These are phyloP conservation scores for Trichoderma cornu-damae DNA, from an alignment of 2,329 filamentous ascomycete species.

Conservation along the genomic window DNA sequence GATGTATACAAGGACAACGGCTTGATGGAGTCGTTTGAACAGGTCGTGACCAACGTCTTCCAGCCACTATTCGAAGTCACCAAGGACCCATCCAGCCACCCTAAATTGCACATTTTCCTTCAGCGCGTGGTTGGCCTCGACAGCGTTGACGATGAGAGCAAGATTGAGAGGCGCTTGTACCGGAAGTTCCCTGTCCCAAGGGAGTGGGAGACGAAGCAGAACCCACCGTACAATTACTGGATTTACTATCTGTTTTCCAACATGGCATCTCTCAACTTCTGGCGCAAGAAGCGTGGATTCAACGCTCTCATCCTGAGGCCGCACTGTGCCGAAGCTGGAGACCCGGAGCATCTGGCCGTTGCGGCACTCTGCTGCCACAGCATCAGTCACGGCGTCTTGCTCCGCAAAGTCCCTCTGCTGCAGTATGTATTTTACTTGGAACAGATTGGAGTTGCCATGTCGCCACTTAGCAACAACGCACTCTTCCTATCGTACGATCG, in stretches of 20 bases:
- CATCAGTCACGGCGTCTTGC: slow-evolving; percentile 88
- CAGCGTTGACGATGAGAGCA: slow-evolving; percentile 97
- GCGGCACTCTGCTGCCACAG: slow-evolving; percentile 91
- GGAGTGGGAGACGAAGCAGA: slow-evolving; percentile 86
- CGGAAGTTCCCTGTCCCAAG: slow-evolving; percentile 90
- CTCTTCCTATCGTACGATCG: slow-evolving; percentile 94
- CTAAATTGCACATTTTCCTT: slow-evolving; percentile 89
- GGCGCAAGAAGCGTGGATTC: slow-evolving; percentile 85
- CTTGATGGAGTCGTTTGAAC: slow-evolving; percentile 83
- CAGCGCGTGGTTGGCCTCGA: slow-evolving; percentile 96
- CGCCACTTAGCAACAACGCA: slow-evolving; percentile 96
- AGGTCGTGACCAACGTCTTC: slow-evolving; percentile 87
- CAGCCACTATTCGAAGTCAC: slow-evolving; percentile 93
- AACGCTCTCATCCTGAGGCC: slow-evolving; percentile 91
- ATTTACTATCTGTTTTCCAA: slow-evolving; percentile 97
- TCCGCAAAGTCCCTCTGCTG: slow-evolving; percentile 88
- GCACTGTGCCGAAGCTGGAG: slow-evolving; percentile 94
- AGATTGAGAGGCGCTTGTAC: slow-evolving; percentile 85
- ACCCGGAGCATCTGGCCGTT: slow-evolving; percentile 91
- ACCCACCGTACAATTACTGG: slow-evolving; percentile 98
- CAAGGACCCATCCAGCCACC: slow-evolving; percentile 76
- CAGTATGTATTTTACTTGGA: slow-evolving; percentile 99
- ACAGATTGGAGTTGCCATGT: slow-evolving; percentile 98
- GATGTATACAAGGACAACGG: slow-evolving; percentile 91
- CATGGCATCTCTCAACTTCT: slow-evolving; percentile 84